Evolutionary conservation across 2,329 filamentous ascomycete genomes (phyloP), one percentile per base, ranked within the genome.

Genomic region (Ramularia collo-cygni): DNA sequence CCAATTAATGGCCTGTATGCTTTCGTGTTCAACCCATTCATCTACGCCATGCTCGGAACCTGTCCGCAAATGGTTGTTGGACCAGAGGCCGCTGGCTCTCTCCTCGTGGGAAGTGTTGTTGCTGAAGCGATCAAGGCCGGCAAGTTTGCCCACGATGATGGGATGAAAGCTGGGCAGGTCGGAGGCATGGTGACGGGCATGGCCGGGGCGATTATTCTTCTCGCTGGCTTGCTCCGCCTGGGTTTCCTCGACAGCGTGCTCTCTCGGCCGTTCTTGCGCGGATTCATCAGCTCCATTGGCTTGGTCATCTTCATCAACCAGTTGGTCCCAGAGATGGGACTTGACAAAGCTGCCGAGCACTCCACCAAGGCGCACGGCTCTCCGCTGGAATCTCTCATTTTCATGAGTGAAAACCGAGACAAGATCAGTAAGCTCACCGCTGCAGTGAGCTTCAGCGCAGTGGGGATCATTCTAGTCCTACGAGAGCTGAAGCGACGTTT

Each of bases 221-320:
- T 87, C 35, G 87, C 89, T 10, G 92, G 92, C 1, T 60, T 95
- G 17, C 84, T 85, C 16, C 76, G 92, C 10, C 69, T 98, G 3
- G 92, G 92, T 0, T 98, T 96, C 56, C 65, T 98, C 46, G 92
- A 98, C 59, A 95, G 87, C 56, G 89, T 98, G 8, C 73, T 98
- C 26, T 95, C 89, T 52, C 76, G 87, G 24, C 92, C 92, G 1
- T 96, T 98, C 55, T 66, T 96, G 40, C 75, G 92, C 44, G 92
- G 92, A 1, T 98, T 98, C 66, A 95, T 98, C 64, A 95, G 86
- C 42, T 92, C 92, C 36, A 93, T 98, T 59, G 92, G 92, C 35
- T 85, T 95, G 40, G 89, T 96, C 50, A 96, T 98, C 59, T 79
- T 93, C 28, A 86, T 96, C 26, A 92, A 96, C 61, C 92, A 98